Conservation (phyloP, 805 yeast genomes). For the Teunomyces kruisii region DNA sequence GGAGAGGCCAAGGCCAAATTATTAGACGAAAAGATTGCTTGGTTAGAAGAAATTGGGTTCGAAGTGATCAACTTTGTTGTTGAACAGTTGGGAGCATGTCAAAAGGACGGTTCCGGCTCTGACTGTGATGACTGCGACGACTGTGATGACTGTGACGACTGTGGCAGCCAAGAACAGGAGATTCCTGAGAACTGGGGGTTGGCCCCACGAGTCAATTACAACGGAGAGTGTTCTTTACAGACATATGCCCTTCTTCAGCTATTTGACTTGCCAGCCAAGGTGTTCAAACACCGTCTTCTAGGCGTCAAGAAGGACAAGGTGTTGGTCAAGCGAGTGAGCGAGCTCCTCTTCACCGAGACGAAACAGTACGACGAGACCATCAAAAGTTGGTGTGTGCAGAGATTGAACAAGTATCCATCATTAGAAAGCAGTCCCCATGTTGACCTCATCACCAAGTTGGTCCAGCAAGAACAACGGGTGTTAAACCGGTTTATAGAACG, state of each 20-base stretch:
- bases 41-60: slow-evolving; percentile 52
- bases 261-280: slow-evolving; percentile 26
- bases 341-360: slow-evolving; percentile 16
- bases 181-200: slow-evolving; percentile 44
- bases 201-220: slow-evolving; percentile 35
- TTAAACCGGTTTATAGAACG: slow-evolving; percentile 15
- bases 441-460: slow-evolving; percentile 16
- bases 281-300: slow-evolving; percentile 23
- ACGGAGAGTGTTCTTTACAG: slow-evolving; percentile 47
- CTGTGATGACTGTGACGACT: slow-evolving; percentile 16
- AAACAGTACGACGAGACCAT: slow-evolving; percentile 12
- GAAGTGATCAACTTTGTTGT: slow-evolving; percentile 31
- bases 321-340: slow-evolving; percentile 18
- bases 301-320: slow-evolving; percentile 19
- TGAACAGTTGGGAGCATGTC: background rate
- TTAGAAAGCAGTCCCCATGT: slow-evolving; percentile 9
- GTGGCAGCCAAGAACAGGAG: slow-evolving; percentile 16
- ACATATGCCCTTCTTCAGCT: slow-evolving; percentile 39
- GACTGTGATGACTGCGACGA: slow-evolving; percentile 15
- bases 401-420: slow-evolving; percentile 20
- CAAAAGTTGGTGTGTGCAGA: slow-evolving; percentile 25
- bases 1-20: slow-evolving; percentile 30
- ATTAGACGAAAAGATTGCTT: slow-evolving; percentile 39
- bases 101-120: slow-evolving; percentile 8
- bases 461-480: slow-evolving; percentile 27